Evolutionary conservation across 163 green algal genomes (phyloP).

Genomic region (Chlamydomonas reinhardtii): DNA sequence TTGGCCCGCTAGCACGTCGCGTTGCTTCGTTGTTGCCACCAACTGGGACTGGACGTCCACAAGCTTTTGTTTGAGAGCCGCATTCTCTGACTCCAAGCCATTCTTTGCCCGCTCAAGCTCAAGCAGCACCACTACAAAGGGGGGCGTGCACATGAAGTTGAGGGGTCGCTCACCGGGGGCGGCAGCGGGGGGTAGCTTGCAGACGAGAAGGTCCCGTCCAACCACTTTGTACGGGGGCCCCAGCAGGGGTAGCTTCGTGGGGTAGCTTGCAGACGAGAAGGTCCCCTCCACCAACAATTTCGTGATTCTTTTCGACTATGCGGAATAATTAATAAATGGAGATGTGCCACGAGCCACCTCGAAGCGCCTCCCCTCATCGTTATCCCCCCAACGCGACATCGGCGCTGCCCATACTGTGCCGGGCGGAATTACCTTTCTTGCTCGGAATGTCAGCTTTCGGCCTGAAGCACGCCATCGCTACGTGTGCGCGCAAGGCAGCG

Average conservation of each 20-base stretch:
- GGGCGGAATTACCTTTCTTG: background rate
- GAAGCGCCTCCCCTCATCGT: background rate
- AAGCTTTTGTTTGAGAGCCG: background rate
- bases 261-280: no score
- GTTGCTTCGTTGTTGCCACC: background rate
- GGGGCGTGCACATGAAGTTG: background rate
- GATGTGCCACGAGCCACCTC: no score
- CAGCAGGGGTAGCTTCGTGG: no score
- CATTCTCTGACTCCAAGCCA: slow-evolving; percentile 20
- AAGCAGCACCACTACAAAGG: background rate
- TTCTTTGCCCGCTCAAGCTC: slow-evolving; percentile 28
- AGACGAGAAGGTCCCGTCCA: no score
- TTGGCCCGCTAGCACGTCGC: background rate
- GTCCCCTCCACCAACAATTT: no score
- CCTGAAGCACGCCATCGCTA: slow-evolving; percentile 27
- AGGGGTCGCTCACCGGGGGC: no score
- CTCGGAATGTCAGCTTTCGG: slow-evolving; percentile 15
- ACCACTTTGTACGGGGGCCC: no score
- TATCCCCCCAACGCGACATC: no score
- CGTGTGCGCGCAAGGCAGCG: no score
- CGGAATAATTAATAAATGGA: no score
- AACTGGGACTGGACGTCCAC: background rate
- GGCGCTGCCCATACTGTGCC: background rate
- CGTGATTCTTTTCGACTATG: no score
- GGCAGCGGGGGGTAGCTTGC: no score